These are phyloP conservation scores for Pseudovirgaria hyperparasitica DNA, from an alignment of 2,329 filamentous ascomycete genomes.

Conservation along the genomic window DNA sequence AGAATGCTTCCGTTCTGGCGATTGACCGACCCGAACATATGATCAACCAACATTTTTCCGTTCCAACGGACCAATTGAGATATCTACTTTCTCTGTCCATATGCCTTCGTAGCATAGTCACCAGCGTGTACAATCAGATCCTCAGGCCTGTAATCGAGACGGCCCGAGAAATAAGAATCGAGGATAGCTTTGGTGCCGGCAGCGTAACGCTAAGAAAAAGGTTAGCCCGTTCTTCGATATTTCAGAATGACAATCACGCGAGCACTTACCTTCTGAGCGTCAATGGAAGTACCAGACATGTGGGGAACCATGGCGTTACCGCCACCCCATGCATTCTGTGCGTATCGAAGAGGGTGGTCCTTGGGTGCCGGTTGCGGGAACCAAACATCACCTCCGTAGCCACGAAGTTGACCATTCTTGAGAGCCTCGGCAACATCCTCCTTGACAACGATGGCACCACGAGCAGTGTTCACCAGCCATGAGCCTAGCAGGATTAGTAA, in stretches of 20 bases:
- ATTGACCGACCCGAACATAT: too few species aligned
- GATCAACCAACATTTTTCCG: too few species aligned
- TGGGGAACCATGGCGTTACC: conserved; percentile 98
- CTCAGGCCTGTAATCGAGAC: conserved; percentile 75
- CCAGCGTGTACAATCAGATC: conserved; percentile 85
- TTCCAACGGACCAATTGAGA: too few species aligned
- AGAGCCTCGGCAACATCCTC: conserved; percentile 93
- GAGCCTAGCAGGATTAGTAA: conserved; percentile 42
- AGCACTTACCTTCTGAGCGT: conserved; percentile 59
- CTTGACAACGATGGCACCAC: conserved; percentile 98
- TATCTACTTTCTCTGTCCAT: conserved; percentile 58
- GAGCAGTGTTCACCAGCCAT: conserved; percentile 97
- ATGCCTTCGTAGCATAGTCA: conserved; percentile 90
- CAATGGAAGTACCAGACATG: conserved; percentile 98
- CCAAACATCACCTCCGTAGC: conserved; percentile 85
- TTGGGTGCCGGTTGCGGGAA: conserved; percentile 93
- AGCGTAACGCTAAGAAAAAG: conserved; percentile 45
- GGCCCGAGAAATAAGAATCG: conserved; percentile 78
- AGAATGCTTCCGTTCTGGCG: too few species aligned
- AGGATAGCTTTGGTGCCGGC: conserved; percentile 81
- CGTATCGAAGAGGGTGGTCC: conserved; percentile 85
- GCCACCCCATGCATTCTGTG: conserved; percentile 88
- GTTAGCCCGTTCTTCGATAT: conserved; percentile 5
- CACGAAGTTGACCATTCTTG: conserved; percentile 79
- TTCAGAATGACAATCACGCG: conserved; percentile 28